Conservation (phyloP, 1,284 basidiomycete species). For the Fistulinella cinereoalba region DNA sequence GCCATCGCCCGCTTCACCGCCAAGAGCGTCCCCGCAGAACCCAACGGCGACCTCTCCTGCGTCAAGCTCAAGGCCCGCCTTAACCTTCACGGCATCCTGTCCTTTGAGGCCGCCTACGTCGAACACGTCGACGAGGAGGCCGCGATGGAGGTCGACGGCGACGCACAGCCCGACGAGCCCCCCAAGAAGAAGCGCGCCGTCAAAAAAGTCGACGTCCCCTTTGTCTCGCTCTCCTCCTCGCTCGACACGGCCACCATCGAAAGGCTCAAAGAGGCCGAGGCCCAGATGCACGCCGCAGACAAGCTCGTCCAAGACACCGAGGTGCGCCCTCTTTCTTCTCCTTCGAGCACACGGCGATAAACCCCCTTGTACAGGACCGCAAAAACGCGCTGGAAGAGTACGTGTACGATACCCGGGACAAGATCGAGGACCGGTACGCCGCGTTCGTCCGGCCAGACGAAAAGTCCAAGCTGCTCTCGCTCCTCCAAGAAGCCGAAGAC, state of each 20-base stretch:
- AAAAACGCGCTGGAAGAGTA: slow-evolving; percentile 98
- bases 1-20: slow-evolving; percentile 80
- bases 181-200: slow-evolving; percentile 81
- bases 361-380: slow-evolving; percentile 59
- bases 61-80: slow-evolving; percentile 89
- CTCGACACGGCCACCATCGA: slow-evolving; percentile 66
- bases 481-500: slow-evolving; percentile 79
- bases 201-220: slow-evolving; percentile 79
- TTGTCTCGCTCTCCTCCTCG: slow-evolving; percentile 61
- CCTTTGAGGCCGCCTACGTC: slow-evolving; percentile 81
- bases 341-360: not conserved
- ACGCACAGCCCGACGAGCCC: slow-evolving; percentile 41
- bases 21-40: slow-evolving; percentile 70
- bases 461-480: slow-evolving; percentile 70
- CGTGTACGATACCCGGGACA: slow-evolving; percentile 90
- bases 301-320: slow-evolving; percentile 95
- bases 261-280: slow-evolving; percentile 73
- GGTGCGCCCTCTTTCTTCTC: slow-evolving; percentile 43
- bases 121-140: slow-evolving; percentile 84
- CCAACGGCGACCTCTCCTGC: slow-evolving; percentile 69
- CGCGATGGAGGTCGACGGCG: slow-evolving; percentile 70
- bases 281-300: slow-evolving; percentile 83
- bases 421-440: slow-evolving; percentile 85
- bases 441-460: slow-evolving; percentile 70
- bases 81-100: slow-evolving; percentile 81